Conservation (phyloP, 106 monocot genomes). For the Acanthochlamys bracteata region DNA sequence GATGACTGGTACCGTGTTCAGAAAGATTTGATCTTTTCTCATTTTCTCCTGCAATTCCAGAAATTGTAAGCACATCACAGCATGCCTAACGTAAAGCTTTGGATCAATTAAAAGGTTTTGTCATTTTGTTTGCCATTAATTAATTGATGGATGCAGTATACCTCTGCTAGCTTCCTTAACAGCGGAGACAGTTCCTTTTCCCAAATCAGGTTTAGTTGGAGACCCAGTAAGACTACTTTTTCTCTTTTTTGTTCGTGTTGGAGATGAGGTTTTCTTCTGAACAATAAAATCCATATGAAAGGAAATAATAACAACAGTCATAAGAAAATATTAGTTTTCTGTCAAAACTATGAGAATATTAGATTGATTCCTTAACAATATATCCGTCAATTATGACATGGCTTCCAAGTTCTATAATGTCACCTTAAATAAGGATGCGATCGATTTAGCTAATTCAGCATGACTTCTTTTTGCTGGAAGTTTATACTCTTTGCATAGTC, state of each 20-base stretch:
- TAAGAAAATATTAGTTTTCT: not conserved
- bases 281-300: slow-evolving; percentile 2
- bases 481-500: slow-evolving; percentile 52
- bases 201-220: not conserved
- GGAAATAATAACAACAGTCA: not conserved
- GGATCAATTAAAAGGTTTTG: no score
- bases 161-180: slow-evolving; percentile 12
- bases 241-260: slow-evolving; percentile 12
- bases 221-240: not conserved
- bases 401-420: not conserved
- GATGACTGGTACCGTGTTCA: slow-evolving; percentile 8
- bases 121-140: no score
- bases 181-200: slow-evolving; percentile 11
- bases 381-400: no score
- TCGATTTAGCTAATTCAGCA: slow-evolving; percentile 43
- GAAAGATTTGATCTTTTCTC: slow-evolving; percentile 14
- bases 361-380: no score
- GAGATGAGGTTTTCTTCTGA: slow-evolving; percentile 20
- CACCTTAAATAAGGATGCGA: slow-evolving; percentile 52
- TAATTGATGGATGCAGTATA: slow-evolving; percentile 7
- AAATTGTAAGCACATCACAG: not conserved
- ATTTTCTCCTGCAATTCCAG: slow-evolving; percentile 16
- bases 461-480: slow-evolving; percentile 61
- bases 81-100: no score
- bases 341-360: not conserved